A percentile compares a stretch with the other conserved stretches of the same genome.
Evolutionary conservation across 495 filamentous ascomycete species (phyloP).

Genomic region (Oidiodendron maius): DNA sequence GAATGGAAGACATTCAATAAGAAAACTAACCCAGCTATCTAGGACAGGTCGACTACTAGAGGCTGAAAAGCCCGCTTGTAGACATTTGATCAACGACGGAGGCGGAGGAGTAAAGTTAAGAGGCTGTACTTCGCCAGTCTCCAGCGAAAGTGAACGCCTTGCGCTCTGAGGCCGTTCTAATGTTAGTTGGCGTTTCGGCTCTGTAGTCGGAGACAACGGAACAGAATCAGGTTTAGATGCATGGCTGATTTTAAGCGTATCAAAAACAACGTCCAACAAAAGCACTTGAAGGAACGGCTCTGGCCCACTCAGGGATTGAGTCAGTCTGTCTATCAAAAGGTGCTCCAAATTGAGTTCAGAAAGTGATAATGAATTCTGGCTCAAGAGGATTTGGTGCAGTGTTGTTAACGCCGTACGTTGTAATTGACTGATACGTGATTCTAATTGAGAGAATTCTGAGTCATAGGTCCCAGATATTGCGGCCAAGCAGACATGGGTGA

Average conservation of each 20-base stretch:
- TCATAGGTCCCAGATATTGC: conserved; percentile 46
- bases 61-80: conserved; percentile 76
- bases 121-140: conserved; percentile 6
- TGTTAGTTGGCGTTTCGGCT: conserved; percentile 33
- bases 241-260: conserved; percentile 61
- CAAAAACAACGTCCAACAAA: conserved; percentile 68
- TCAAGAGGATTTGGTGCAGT: conserved; percentile 69
- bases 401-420: conserved; percentile 65
- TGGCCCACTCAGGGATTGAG: conserved; percentile 51
- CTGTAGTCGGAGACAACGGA: conserved; percentile 30
- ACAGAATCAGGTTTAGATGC: conserved; percentile 25
- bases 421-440: conserved; percentile 46
- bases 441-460: conserved; percentile 25
- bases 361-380: conserved; percentile 59
- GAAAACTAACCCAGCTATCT: conserved; percentile 84
- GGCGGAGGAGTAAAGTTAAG: conserved; percentile 48
- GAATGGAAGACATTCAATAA: conserved; percentile 78
- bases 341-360: conserved; percentile 67
- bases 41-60: conserved; percentile 67
- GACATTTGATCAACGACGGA: conserved; percentile 69
- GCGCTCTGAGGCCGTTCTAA: conserved; percentile 15
- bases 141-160: conserved; percentile 12
- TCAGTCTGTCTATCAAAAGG: conserved; percentile 63
- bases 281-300: conserved; percentile 67
- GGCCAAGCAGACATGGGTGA: conserved; percentile 50